Base-by-base conservation (phyloP, 352 stramenopile genomes). In the Globisporangium cederbergense region DNA sequence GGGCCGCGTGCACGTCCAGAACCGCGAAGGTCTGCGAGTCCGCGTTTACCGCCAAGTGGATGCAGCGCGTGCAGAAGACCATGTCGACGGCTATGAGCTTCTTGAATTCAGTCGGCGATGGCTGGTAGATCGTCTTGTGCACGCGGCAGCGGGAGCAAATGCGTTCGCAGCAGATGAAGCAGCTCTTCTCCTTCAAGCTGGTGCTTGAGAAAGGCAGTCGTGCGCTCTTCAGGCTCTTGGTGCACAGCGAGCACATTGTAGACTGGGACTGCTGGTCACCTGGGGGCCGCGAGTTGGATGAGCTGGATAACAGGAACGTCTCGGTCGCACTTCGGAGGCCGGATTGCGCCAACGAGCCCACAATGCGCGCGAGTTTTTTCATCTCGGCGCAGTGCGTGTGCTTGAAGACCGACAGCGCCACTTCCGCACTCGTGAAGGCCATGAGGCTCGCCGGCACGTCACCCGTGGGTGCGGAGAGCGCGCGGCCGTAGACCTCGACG, bases 351-450 rank as follows among this genome's bases (percentile, higher is more conserved):
- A 28, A 11, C 6, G 34, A 38, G 9, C 3, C 34, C 34, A 38
- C 34, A 10, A 52, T 30, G 20, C 46, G 46, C 2, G 68, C 58
- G 8, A 82, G 67, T 43, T 82, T 82, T 49, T 79, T 78, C 72
- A 82, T 78, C 49, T 79, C 70, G 6, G 72, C 67, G 58, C 72
- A 82, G 40, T 82, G 67, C 5, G 52, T 8, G 8, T 46, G 18
- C 14, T 42, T 61, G 7, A 9, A 30, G 14, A 58, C n/a, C 4
- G 60, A 10, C 6, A 38, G 6, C 34, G 34, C 34, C 0, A 38
- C 34, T 38, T 38, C 34, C 6, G 4, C 6, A 10, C 6, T 10
- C 34, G 34, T 11, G 34, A 38, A 10, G 6, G 34, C 34, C 6
- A 38, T 7, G 6, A 38, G 9, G 34, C 9, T 38, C 5, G 32